Conservation (phyloP, 108 stramenopile genomes). For the Cyclotella cryptica region DNA sequence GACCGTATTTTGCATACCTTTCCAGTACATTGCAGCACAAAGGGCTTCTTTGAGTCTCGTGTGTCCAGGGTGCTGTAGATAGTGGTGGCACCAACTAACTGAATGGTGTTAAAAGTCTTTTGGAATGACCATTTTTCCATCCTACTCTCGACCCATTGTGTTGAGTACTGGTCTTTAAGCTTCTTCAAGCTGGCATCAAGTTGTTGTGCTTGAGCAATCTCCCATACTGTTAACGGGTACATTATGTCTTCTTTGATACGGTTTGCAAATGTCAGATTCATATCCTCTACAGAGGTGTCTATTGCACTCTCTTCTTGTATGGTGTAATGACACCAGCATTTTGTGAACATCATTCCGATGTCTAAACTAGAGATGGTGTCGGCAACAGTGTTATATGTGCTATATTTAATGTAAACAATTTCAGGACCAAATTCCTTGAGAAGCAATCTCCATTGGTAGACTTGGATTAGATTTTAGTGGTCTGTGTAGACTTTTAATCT, state of each 20-base stretch:
- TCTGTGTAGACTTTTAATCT: too few relatives aligned
- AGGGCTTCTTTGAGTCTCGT: constrained; percentile 26
- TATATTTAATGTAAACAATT: constrained; percentile 10
- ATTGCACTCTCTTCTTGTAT: neutral
- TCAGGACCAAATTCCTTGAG: neutral
- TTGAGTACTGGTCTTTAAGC: neutral
- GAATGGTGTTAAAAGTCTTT: neutral
- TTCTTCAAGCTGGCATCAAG: neutral
- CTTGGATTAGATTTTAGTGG: neutral
- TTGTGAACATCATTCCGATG: neutral
- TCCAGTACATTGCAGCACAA: constrained; percentile 32
- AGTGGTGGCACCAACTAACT: constrained; percentile 23
- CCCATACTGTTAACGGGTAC: neutral
- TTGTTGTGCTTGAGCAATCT: neutral
- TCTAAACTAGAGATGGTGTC: neutral
- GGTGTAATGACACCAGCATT: constrained; percentile 1
- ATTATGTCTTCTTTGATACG: neutral
- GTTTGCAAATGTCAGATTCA: neutral
- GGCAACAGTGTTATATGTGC: neutral
- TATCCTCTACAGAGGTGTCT: neutral
- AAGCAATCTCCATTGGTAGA: constrained; percentile 4
- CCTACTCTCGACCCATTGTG: neutral
- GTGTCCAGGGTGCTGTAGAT: constrained; percentile 28
- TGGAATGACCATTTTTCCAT: constrained; percentile 1
- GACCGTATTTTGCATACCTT: neutral